These are phyloP conservation scores for Colletotrichum melonis DNA, from an alignment of 2,329 filamentous ascomycete genomes.

Conservation along the genomic window DNA sequence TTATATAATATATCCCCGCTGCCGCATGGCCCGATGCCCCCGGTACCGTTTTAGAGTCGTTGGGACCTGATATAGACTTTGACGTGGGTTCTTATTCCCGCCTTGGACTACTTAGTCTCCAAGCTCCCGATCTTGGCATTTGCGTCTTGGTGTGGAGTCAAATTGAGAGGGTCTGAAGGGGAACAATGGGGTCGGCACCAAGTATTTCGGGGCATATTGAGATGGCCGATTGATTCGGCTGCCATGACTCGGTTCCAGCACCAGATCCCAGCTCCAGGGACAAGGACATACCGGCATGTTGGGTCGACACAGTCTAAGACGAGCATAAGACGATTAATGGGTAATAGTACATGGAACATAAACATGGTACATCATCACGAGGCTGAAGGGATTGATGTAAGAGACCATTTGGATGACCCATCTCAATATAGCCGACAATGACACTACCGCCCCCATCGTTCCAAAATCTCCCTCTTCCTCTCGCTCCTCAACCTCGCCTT, in stretches of 20 bases:
- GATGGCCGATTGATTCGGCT: neutral
- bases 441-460: slow-evolving; percentile 50
- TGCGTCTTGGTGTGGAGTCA: too few species aligned
- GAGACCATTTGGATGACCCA: neutral
- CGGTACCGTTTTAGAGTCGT: neutral
- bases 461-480: slow-evolving; percentile 61
- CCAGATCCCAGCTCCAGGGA: neutral
- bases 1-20: neutral
- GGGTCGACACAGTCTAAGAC: neutral
- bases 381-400: neutral
- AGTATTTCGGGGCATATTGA: neutral
- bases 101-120: too few species aligned
- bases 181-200: too few species aligned
- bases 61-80: neutral
- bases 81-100: too few species aligned
- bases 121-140: too few species aligned
- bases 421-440: neutral
- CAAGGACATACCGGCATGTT: neutral
- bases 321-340: neutral
- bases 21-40: neutral
- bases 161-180: too few species aligned
- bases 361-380: too few species aligned
- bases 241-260: neutral
- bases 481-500: slow-evolving; percentile 52
- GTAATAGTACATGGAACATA: neutral